A percentile compares a stretch with the other conserved stretches of the same genome.
phyloP scores from a whole-genome alignment of 208 protist genomes.

The Strigomonas culicis region DNA sequence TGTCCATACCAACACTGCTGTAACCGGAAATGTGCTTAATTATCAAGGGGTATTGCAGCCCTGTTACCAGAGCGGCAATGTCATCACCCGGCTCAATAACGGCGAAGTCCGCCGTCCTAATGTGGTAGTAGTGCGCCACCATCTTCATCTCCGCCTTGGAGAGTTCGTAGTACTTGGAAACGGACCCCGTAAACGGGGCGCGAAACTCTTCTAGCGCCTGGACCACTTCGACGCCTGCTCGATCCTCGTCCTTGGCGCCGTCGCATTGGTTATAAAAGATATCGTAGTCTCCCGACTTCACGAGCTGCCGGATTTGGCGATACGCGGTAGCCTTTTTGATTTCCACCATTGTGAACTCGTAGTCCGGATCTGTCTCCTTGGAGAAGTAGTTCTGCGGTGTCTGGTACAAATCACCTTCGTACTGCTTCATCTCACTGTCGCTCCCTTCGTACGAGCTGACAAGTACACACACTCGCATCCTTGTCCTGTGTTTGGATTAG shows the following conservation, averaged over 20 bases:
- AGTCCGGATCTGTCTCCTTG: conserved; percentile 34
- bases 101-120: conserved; percentile 56
- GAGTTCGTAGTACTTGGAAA: conserved; percentile 86
- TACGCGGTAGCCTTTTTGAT: conserved; percentile 85
- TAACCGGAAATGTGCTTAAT: conserved; percentile 91
- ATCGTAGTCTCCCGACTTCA: conserved; percentile 80
- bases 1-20: conserved; percentile 89
- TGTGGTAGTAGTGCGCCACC: conserved; percentile 75
- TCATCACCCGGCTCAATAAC: conserved; percentile 59
- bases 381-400: conserved; percentile 81
- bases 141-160: conserved; percentile 91
- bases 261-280: conserved; percentile 92
- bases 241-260: conserved; percentile 86
- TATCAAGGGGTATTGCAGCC: conserved; percentile 72
- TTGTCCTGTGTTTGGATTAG: too few species aligned
- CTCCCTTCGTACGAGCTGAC: conserved; percentile 82
- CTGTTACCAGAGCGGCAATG: conserved; percentile 31
- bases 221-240: conserved; percentile 83
- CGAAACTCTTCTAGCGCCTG: conserved; percentile 86
- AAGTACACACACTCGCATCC: conserved; percentile 74
- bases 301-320: conserved; percentile 71
- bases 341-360: conserved; percentile 60
- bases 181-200: conserved; percentile 85
- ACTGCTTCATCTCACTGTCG: conserved; percentile 77
- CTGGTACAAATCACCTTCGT: conserved; percentile 69